Percentiles rank a stretch among this genome's conserved stretches.
Evolutionary conservation across 345 rosid genomes (phyloP).

Genomic region (Sapria himalayana): DNA sequence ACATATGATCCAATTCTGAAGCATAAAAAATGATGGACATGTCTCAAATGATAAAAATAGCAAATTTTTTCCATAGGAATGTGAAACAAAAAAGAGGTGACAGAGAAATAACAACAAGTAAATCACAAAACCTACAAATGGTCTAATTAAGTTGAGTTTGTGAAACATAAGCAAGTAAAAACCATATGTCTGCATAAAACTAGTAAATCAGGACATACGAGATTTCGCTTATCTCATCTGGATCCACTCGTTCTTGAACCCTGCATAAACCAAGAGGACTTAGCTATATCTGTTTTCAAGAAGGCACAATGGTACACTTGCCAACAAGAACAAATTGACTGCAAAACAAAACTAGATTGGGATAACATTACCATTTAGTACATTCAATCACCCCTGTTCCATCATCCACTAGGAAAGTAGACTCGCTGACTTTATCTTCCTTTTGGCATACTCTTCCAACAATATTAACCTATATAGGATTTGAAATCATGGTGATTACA

Average conservation of each 20-base stretch:
- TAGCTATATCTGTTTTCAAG: neutral
- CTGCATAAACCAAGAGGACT: conserved; percentile 6
- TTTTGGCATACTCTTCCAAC: conserved; percentile 15
- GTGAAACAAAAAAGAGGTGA: no score
- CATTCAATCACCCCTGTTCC: conserved; percentile 18
- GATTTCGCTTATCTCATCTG: conserved; percentile 13
- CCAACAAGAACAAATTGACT: no score
- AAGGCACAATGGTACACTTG: neutral
- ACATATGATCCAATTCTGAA: conserved; percentile 14
- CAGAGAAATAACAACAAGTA: no score
- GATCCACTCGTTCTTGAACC: conserved; percentile 15
- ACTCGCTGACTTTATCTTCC: conserved; percentile 17
- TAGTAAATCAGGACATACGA: conserved; percentile 6
- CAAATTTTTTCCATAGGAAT: no score
- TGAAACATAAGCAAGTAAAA: neutral
- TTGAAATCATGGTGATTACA: neutral
- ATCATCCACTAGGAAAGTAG: conserved; percentile 11
- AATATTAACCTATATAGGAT: conserved; percentile 7
- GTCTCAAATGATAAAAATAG: neutral
- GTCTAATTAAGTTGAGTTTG: no score
- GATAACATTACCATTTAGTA: conserved; percentile 14
- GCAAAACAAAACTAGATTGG: no score
- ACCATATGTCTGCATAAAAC: neutral
- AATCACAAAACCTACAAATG: neutral
- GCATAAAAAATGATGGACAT: no score